Conservation (phyloP, 2,329 filamentous ascomycete species). For the Macrophomina phaseolina region DNA sequence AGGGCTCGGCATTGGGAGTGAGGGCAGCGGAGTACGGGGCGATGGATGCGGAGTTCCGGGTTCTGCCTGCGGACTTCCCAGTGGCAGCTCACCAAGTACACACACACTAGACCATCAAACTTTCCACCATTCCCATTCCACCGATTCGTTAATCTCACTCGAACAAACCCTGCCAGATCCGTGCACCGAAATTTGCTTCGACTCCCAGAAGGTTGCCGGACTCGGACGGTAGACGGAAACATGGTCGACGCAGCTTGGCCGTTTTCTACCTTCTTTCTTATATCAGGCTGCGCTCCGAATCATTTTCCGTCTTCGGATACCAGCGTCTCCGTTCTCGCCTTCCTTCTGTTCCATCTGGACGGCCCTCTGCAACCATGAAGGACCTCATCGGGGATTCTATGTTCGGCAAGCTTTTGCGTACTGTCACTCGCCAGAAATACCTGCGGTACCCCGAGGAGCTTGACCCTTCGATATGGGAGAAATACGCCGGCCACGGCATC, state of each 20-base stretch:
- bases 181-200: not conserved
- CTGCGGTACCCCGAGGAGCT: constrained; percentile 55
- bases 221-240: not conserved
- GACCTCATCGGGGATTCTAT: constrained; percentile 53
- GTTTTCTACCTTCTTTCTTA: not conserved
- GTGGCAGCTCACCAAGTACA: no score
- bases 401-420: constrained; percentile 49
- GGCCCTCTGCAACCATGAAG: not conserved
- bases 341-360: not conserved
- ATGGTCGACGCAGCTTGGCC: not conserved
- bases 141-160: not conserved
- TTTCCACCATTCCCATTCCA: not conserved
- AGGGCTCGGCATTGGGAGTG: not conserved
- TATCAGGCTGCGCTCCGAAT: not conserved
- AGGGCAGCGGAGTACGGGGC: no score
- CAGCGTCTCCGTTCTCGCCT: no score
- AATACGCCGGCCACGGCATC: constrained; percentile 57
- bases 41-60: not conserved
- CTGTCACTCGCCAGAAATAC: constrained; percentile 45
- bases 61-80: no score
- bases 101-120: not conserved
- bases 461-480: constrained; percentile 55
- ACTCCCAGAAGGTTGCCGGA: not conserved
- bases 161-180: not conserved
- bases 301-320: not conserved